Conservation (phyloP, 1,139 yeast species). For the Lodderomyces orthopsilosis region DNA sequence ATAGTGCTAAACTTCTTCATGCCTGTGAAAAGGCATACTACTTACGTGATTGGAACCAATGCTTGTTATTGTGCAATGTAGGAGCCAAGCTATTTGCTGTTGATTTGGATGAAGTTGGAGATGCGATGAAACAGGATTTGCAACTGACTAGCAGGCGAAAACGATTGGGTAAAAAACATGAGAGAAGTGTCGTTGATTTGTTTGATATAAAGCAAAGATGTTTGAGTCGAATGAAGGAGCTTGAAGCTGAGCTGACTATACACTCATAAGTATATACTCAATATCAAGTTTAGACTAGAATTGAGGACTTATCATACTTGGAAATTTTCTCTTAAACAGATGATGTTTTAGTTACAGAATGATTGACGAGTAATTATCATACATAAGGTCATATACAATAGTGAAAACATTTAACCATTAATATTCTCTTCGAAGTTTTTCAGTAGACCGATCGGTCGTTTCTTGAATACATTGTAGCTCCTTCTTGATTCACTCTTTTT, state of each 20-base stretch:
- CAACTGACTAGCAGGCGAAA: slow-evolving; percentile 19
- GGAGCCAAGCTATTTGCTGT: slow-evolving; percentile 33
- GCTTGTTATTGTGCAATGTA: slow-evolving; percentile 24
- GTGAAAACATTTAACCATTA: too few species aligned
- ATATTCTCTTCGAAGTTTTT: too few species aligned
- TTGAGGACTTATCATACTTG: too few species aligned
- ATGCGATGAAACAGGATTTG: slow-evolving; percentile 24
- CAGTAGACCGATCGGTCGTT: too few species aligned
- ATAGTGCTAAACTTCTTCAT: slow-evolving; percentile 34
- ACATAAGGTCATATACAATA: too few species aligned
- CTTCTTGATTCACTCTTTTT: too few species aligned
- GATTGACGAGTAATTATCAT: too few species aligned
- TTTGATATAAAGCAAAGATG: slow-evolving; percentile 42
- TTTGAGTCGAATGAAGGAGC: slow-evolving; percentile 8
- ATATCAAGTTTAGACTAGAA: too few species aligned
- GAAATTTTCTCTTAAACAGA: too few species aligned
- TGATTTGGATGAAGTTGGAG: slow-evolving; percentile 27
- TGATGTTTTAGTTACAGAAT: too few species aligned
- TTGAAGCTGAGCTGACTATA: not conserved
- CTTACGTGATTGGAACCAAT: slow-evolving; percentile 40
- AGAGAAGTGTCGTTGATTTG: slow-evolving; percentile 47
- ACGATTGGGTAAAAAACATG: slow-evolving; percentile 34
- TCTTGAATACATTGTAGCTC: too few species aligned
- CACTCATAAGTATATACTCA: too few species aligned
- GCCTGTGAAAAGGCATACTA: slow-evolving; percentile 54